phyloP scores from a whole-genome alignment of 306 rosid species.

The Cicer judaicum region DNA sequence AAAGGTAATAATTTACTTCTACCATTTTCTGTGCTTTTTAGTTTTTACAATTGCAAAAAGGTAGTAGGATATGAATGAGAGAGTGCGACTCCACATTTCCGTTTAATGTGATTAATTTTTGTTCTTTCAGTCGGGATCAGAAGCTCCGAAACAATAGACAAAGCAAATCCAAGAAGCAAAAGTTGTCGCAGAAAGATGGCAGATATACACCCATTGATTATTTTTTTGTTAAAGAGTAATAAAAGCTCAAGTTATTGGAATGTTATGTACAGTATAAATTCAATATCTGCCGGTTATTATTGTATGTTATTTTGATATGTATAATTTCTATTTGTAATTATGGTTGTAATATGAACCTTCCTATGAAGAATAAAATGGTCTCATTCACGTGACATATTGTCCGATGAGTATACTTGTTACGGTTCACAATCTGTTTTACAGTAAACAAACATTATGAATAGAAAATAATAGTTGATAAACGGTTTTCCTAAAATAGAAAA shows the following conservation, averaged over 20 bases:
- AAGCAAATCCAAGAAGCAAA: conserved; percentile 70
- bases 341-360: conserved; percentile 27
- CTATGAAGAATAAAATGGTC: conserved; percentile 33
- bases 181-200: conserved; percentile 63
- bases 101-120: conserved; percentile 25
- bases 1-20: conserved; percentile 55
- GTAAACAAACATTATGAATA: too few relatives aligned
- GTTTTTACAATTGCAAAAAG: conserved; percentile 25
- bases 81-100: conserved; percentile 11
- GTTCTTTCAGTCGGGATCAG: conserved; percentile 52
- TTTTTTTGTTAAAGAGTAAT: conserved; percentile 67
- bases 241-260: conserved; percentile 45
- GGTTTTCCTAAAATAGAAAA: too few relatives aligned
- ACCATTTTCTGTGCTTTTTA: conserved; percentile 21
- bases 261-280: conserved; percentile 35
- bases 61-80: conserved; percentile 10
- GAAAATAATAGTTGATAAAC: too few relatives aligned
- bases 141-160: conserved; percentile 50
- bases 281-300: neutral
- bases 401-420: neutral
- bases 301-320: conserved; percentile 7
- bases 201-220: conserved; percentile 68
- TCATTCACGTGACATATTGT: neutral
- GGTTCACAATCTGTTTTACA: neutral
- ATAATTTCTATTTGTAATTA: conserved; percentile 29